A percentile compares a stretch with the other conserved stretches of the same genome.
These are phyloP conservation scores for Porcisia deanei DNA, from an alignment of 208 protist genomes.

Conservation along the genomic window DNA sequence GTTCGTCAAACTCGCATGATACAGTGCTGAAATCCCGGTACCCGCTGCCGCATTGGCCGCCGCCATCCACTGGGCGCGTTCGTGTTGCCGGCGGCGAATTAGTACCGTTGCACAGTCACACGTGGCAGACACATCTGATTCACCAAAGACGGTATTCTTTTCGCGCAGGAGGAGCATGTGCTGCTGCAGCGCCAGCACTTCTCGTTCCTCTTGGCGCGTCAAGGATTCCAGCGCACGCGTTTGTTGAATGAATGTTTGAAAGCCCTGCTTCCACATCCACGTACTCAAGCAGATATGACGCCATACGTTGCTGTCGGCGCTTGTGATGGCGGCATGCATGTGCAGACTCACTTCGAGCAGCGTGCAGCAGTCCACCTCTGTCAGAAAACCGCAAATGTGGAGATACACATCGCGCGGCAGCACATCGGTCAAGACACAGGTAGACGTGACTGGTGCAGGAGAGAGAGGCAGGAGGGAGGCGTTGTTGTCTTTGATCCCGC, in stretches of 20 bases:
- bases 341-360: conserved; percentile 63
- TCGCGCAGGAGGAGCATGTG: conserved; percentile 49
- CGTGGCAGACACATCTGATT: conserved; percentile 40
- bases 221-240: conserved; percentile 29
- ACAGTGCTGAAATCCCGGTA: neutral
- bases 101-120: conserved; percentile 40
- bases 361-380: conserved; percentile 46
- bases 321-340: conserved; percentile 56
- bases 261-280: conserved; percentile 70
- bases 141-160: conserved; percentile 24
- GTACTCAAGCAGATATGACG: conserved; percentile 49
- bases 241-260: conserved; percentile 41
- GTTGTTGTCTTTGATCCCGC: neutral
- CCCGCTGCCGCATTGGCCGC: conserved; percentile 5
- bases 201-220: conserved; percentile 41
- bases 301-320: conserved; percentile 64
- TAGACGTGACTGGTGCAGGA: neutral
- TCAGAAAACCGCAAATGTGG: conserved; percentile 54
- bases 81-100: conserved; percentile 31
- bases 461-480: conserved; percentile 11
- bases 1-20: neutral
- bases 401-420: conserved; percentile 64
- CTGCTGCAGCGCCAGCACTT: conserved; percentile 58
- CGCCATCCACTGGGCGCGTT: conserved; percentile 34
- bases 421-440: conserved; percentile 23